Conservation (phyloP, 257 asterid genomes). For the Solanum corneliomulleri region DNA sequence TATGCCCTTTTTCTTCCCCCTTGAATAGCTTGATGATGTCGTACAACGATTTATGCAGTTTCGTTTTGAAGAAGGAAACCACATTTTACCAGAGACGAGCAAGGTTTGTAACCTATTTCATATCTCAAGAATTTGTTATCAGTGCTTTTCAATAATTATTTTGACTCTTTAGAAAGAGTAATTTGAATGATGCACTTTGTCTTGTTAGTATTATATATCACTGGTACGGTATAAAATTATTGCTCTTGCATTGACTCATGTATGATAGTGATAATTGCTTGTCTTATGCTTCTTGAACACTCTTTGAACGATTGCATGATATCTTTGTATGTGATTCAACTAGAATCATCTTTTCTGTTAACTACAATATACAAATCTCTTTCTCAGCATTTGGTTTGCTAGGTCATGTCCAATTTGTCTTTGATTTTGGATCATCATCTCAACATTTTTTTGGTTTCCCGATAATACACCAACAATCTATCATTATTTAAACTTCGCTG, state of each 20-base stretch:
- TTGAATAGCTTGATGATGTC: background rate
- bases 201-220: background rate
- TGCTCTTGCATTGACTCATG: background rate
- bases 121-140: background rate
- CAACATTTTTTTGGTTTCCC: background rate
- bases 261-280: background rate
- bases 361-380: background rate
- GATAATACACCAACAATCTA: background rate
- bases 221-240: background rate
- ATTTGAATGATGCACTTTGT: background rate
- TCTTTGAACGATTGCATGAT: background rate
- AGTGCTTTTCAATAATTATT: background rate
- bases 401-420: background rate
- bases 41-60: conserved; percentile 28
- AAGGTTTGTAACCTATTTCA: conserved; percentile 30
- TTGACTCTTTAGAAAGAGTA: background rate
- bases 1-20: background rate
- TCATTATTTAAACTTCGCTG: background rate
- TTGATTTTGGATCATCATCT: background rate
- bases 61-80: conserved; percentile 58
- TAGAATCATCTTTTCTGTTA: background rate
- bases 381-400: background rate
- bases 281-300: background rate
- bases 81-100: conserved; percentile 76
- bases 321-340: background rate